phyloP scores from a whole-genome alignment of 495 filamentous ascomycete genomes.

The Patellaria atrata region DNA sequence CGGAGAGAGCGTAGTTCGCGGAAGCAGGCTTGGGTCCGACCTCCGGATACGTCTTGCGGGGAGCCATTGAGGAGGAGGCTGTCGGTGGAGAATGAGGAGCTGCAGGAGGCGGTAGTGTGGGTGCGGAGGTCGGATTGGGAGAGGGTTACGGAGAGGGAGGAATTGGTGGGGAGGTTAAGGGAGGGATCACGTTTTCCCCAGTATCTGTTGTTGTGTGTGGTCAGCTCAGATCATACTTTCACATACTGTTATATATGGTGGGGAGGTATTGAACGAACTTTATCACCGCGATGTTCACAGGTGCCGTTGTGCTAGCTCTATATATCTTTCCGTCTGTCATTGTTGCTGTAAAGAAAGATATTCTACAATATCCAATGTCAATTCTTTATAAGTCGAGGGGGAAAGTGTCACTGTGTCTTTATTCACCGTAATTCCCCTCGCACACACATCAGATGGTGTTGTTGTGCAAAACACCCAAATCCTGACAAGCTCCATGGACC shows the following conservation, averaged over 20 bases:
- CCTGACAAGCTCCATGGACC: no score
- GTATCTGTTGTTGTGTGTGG: slow-evolving; percentile 45
- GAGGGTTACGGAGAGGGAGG: slow-evolving; percentile 88
- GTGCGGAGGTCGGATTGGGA: slow-evolving; percentile 88
- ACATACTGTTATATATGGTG: not conserved
- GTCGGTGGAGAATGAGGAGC: slow-evolving; percentile 54
- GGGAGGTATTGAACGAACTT: slow-evolving; percentile 47
- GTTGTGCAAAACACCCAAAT: no score
- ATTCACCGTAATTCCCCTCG: no score
- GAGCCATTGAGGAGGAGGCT: slow-evolving; percentile 72
- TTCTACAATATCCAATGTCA: no score
- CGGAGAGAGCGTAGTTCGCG: slow-evolving; percentile 67
- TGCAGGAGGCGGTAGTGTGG: slow-evolving; percentile 91
- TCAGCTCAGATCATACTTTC: slow-evolving; percentile 25
- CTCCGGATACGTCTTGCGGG: slow-evolving; percentile 67
- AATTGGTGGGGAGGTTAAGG: slow-evolving; percentile 94
- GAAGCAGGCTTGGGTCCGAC: slow-evolving; percentile 84
- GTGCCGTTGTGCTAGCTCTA: slow-evolving; percentile 86
- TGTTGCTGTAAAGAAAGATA: slow-evolving; percentile 2
- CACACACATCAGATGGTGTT: no score
- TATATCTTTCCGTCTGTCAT: slow-evolving; percentile 48
- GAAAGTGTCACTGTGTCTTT: no score
- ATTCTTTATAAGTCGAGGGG: no score
- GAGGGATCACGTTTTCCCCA: slow-evolving; percentile 93
- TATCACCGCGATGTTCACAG: slow-evolving; percentile 98